Evolutionary conservation across 1,139 yeast genomes (phyloP).

Genomic region (Geotrichum phurueaensis): DNA sequence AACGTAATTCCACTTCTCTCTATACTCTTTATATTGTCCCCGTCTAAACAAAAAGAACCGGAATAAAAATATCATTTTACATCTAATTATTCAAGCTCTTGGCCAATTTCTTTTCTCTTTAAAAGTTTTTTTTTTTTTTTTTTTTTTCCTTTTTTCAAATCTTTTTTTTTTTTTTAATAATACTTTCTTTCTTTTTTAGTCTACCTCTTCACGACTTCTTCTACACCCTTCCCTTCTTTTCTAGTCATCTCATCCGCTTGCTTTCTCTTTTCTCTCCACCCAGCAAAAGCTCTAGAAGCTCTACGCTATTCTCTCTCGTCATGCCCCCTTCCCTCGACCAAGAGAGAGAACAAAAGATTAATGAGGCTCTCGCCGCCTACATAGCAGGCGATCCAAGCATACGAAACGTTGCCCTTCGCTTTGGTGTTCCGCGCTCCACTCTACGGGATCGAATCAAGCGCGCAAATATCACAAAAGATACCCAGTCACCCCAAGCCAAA

Average conservation of each 20-base stretch:
- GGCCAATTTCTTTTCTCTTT: background rate
- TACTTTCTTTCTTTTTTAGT: background rate
- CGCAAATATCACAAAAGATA: conserved; percentile 14
- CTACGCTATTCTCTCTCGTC: background rate
- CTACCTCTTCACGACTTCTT: background rate
- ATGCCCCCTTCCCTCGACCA: conserved; percentile 9
- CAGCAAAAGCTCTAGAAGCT: background rate
- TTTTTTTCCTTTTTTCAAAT: background rate
- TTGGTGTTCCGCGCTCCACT: conserved; percentile 13
- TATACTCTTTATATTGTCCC: too few relatives aligned
- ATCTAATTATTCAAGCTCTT: too few relatives aligned
- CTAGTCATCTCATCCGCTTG: background rate
- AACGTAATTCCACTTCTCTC: too few relatives aligned
- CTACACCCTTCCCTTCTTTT: background rate
- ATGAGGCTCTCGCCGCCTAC: conserved; percentile 12
- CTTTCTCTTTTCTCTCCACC: background rate
- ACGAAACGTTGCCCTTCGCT: conserved; percentile 12
- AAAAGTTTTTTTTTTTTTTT: background rate
- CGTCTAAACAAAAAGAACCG: too few relatives aligned
- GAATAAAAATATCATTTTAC: too few relatives aligned
- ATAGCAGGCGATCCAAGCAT: conserved; percentile 14
- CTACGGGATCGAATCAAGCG: conserved; percentile 17
- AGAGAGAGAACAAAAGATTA: conserved; percentile 14
- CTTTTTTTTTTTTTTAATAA: background rate
- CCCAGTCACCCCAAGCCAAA: conserved; percentile 9